Evolutionary conservation across 768 basidiomycete species (phyloP).

Genomic region (Gelatoporia subvermispora): DNA sequence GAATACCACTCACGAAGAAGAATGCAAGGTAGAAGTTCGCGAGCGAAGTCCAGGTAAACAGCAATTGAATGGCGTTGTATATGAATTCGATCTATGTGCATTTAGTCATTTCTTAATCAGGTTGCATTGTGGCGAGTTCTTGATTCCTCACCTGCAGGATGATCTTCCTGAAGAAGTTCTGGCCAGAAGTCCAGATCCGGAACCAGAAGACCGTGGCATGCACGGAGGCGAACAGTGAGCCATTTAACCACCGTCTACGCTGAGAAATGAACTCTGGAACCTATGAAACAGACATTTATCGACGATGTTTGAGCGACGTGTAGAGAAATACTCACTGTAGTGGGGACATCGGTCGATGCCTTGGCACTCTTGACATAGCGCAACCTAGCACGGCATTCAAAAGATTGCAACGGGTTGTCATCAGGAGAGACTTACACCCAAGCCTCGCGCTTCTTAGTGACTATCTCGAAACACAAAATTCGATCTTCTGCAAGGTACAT

Average conservation of each 20-base stretch:
- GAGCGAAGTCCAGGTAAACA: slow-evolving; percentile 92
- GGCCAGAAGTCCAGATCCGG: slow-evolving; percentile 89
- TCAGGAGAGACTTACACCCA: slow-evolving; percentile 58
- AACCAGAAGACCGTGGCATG: slow-evolving; percentile 89
- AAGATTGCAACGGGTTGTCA: neutral
- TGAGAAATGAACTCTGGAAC: slow-evolving; percentile 95
- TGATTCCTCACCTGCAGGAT: slow-evolving; percentile 53
- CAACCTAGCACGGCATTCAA: slow-evolving; percentile 36
- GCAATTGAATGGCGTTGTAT: slow-evolving; percentile 83
- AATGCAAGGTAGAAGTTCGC: slow-evolving; percentile 94
- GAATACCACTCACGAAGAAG: slow-evolving; percentile 67
- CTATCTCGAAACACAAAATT: slow-evolving; percentile 91
- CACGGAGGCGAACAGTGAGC: slow-evolving; percentile 88
- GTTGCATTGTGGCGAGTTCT: too few relatives aligned
- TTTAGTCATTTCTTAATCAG: neutral
- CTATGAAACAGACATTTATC: slow-evolving; percentile 22
- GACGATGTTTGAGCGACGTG: neutral
- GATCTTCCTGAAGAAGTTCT: slow-evolving; percentile 80
- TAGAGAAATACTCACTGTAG: slow-evolving; percentile 41
- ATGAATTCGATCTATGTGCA: slow-evolving; percentile 69
- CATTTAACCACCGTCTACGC: slow-evolving; percentile 84
- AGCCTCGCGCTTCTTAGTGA: slow-evolving; percentile 80
- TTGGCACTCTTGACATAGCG: slow-evolving; percentile 93
- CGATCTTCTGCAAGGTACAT: slow-evolving; percentile 92
- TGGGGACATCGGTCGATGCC: slow-evolving; percentile 94